A percentile compares a stretch with the other conserved stretches of the same genome.
Evolutionary conservation across 768 basidiomycete species (phyloP).

Genomic region (Leucogyrophana mollusca): DNA sequence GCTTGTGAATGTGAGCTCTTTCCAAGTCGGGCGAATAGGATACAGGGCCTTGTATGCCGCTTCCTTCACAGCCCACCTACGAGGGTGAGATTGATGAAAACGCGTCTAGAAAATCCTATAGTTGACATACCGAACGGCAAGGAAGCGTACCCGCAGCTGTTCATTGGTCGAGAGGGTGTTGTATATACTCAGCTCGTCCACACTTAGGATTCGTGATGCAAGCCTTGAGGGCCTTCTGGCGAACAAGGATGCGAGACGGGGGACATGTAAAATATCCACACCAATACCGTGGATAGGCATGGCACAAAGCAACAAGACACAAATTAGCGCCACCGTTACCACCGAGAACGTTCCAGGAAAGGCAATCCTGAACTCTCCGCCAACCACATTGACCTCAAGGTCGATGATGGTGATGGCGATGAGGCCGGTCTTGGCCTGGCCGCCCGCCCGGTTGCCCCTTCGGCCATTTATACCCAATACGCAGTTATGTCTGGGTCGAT

Average conservation of each 20-base stretch:
- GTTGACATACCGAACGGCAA: conserved; percentile 71
- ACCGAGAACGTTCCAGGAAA: too few species aligned
- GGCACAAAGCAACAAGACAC: conserved; percentile 34
- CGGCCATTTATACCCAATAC: too few species aligned
- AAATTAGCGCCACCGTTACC: too few species aligned
- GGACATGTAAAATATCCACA: conserved; percentile 68
- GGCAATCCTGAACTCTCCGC: too few species aligned
- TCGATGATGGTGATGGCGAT: too few species aligned
- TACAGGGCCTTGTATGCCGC: conserved; percentile 85
- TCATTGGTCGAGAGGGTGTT: conserved; percentile 27
- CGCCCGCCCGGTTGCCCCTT: too few species aligned
- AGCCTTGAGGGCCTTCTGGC: conserved; percentile 48
- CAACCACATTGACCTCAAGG: too few species aligned
- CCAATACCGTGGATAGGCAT: conserved; percentile 76
- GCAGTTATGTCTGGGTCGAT: too few species aligned
- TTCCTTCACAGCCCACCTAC: conserved; percentile 83
- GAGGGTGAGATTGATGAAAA: background rate
- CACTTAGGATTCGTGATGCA: conserved; percentile 63
- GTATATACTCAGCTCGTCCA: conserved; percentile 39
- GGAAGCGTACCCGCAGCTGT: conserved; percentile 41
- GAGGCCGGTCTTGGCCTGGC: too few species aligned
- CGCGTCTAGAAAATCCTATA: background rate
- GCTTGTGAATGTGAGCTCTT: conserved; percentile 57
- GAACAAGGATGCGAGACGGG: conserved; percentile 60
- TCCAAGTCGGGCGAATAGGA: conserved; percentile 71